phyloP scores from a whole-genome alignment of 352 stramenopile species.

The Pythium vanterpoolii region DNA sequence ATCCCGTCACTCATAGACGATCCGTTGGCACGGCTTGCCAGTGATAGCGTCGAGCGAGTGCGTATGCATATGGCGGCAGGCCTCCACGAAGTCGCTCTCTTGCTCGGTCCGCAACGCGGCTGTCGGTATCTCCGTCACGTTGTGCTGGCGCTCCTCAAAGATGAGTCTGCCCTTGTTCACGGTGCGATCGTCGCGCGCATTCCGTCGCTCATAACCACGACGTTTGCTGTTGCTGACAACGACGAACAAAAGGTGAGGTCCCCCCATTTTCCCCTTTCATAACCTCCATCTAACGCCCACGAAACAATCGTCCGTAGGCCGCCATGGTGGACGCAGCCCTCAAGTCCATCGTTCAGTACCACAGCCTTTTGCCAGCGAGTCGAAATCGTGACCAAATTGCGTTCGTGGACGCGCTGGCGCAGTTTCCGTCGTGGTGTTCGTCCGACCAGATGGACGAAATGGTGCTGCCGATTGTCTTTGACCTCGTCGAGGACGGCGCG shows the following conservation, averaged over 20 bases:
- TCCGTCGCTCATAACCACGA: constrained; percentile 44
- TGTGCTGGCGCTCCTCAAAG: constrained; percentile 53
- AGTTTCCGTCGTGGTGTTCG: constrained; percentile 57
- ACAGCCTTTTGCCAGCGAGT: constrained; percentile 57
- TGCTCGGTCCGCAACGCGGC: constrained; percentile 58
- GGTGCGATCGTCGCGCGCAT: constrained; percentile 54
- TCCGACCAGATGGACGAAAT: constrained; percentile 67
- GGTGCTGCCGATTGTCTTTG: constrained; percentile 74
- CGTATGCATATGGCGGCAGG: constrained; percentile 62
- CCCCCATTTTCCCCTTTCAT: neutral
- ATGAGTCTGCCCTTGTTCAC: constrained; percentile 59
- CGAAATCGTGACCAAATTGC: constrained; percentile 66
- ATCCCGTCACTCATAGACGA: constrained; percentile 68
- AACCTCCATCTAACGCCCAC: neutral
- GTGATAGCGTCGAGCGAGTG: constrained; percentile 26
- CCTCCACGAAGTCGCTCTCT: constrained; percentile 65
- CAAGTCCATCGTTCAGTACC: constrained; percentile 73
- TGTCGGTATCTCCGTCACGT: constrained; percentile 62
- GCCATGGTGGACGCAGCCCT: constrained; percentile 50
- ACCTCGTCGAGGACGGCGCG: constrained; percentile 71
- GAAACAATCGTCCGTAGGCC: constrained; percentile 31
- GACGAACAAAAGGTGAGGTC: constrained; percentile 56
- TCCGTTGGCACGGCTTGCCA: constrained; percentile 48
- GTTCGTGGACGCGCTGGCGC: constrained; percentile 60
- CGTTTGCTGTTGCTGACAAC: constrained; percentile 53